phyloP scores from a whole-genome alignment of 2,329 filamentous ascomycete genomes.

The Botrytis pseudocinerea region DNA sequence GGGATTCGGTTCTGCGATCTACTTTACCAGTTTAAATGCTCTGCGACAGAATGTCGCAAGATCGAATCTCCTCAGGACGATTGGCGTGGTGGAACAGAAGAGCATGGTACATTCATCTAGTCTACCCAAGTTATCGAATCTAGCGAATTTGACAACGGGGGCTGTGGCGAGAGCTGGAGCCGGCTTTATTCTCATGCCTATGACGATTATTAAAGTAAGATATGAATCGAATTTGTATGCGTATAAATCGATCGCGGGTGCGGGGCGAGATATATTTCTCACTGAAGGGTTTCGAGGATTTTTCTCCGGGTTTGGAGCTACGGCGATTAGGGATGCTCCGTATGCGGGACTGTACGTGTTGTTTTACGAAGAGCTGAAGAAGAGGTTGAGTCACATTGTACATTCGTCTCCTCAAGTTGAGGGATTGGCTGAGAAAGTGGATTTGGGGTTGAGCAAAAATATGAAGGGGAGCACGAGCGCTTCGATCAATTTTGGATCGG shows the following conservation, averaged over 20 bases:
- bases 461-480: conserved; percentile 50
- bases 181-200: conserved; percentile 89
- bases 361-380: conserved; percentile 86
- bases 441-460: background rate
- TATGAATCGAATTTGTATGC: conserved; percentile 87
- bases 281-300: conserved; percentile 79
- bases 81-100: conserved; percentile 35
- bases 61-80: conserved; percentile 44
- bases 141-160: conserved; percentile 82
- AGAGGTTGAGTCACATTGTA: conserved; percentile 48
- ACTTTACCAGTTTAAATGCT: conserved; percentile 86
- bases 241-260: conserved; percentile 74
- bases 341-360: conserved; percentile 94
- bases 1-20: conserved; percentile 87
- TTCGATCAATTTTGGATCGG: conserved; percentile 82
- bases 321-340: conserved; percentile 89
- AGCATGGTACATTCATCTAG: conserved; percentile 58
- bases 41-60: conserved; percentile 68
- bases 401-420: conserved; percentile 34
- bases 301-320: conserved; percentile 92
- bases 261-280: conserved; percentile 71
- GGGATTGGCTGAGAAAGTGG: conserved; percentile 23
- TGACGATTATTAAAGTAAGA: conserved; percentile 94
- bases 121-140: conserved; percentile 78
- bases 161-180: conserved; percentile 81